phyloP scores from a whole-genome alignment of 192 early-diverging fungal species.

The Mortierella alpina region DNA sequence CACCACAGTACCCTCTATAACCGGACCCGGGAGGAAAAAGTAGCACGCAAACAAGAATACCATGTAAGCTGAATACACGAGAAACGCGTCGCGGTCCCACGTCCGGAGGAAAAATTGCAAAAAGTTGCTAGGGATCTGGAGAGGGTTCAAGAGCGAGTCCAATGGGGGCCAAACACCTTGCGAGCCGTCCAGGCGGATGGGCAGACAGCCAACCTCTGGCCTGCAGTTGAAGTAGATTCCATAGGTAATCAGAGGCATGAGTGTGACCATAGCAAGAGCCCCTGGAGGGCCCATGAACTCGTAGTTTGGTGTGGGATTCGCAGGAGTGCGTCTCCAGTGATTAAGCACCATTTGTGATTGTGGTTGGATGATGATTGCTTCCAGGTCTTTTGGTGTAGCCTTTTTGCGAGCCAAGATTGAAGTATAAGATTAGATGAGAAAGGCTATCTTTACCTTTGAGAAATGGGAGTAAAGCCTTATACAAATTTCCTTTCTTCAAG shows the following conservation, averaged over 20 bases:
- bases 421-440: no score
- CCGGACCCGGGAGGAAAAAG: slow-evolving; percentile 75
- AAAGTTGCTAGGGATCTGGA: slow-evolving; percentile 21
- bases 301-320: slow-evolving; percentile 76
- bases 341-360: background rate
- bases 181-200: slow-evolving; percentile 45
- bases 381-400: no score
- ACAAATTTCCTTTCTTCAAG: no score
- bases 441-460: no score
- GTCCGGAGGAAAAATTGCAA: slow-evolving; percentile 44
- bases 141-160: slow-evolving; percentile 2
- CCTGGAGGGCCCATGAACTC: slow-evolving; percentile 85
- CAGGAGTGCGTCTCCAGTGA: slow-evolving; percentile 37
- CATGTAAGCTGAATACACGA: slow-evolving; percentile 76
- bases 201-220: slow-evolving; percentile 38
- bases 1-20: slow-evolving; percentile 64
- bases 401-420: no score
- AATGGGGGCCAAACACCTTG: slow-evolving; percentile 66
- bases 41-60: slow-evolving; percentile 74
- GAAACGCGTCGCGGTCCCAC: slow-evolving; percentile 60
- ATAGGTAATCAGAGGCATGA: slow-evolving; percentile 57
- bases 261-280: slow-evolving; percentile 64
- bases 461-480: no score
- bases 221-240: slow-evolving; percentile 57
- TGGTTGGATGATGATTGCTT: background rate